Conservation (phyloP, 2,329 filamentous ascomycete species). For the Ceratocystis colombiana region DNA sequence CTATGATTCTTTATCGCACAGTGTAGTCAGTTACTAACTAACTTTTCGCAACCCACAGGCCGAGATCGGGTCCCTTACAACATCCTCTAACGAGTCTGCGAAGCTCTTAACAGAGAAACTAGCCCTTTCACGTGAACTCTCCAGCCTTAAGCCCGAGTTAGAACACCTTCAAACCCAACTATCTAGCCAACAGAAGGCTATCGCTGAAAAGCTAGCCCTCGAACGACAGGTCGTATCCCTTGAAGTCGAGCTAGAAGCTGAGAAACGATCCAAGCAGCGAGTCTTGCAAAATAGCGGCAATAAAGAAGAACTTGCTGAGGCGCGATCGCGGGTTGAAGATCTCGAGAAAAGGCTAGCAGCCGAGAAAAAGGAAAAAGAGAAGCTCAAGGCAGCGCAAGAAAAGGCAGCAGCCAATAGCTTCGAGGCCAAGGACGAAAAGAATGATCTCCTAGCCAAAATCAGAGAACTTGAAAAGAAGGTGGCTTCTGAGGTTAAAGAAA, state of each 20-base stretch:
- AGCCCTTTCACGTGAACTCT: constrained; percentile 43
- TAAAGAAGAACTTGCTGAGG: constrained; percentile 38
- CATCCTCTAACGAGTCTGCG: constrained; percentile 56
- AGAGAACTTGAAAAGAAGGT: constrained; percentile 32
- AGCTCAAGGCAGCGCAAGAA: constrained; percentile 33
- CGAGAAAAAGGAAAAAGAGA: constrained; percentile 41
- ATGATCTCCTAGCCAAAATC: constrained; percentile 19
- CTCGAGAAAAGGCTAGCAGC: constrained; percentile 33
- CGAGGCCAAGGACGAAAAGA: constrained; percentile 15
- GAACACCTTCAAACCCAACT: constrained; percentile 48
- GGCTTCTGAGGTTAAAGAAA: constrained; percentile 37
- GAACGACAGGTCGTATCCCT: constrained; percentile 67
- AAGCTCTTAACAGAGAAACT: constrained; percentile 55
- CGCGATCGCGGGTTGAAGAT: constrained; percentile 33
- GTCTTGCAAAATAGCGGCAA: constrained; percentile 30
- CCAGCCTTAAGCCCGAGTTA: constrained; percentile 45
- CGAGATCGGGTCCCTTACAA: constrained; percentile 60
- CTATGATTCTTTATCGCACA: neutral
- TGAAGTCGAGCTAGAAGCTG: constrained; percentile 73
- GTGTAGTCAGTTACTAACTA: neutral
- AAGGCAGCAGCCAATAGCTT: constrained; percentile 17
- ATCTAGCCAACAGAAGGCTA: constrained; percentile 52
- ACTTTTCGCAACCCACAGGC: constrained; percentile 41
- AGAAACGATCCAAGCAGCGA: constrained; percentile 41
- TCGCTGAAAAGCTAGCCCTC: constrained; percentile 69